Conservation (phyloP, 768 basidiomycete genomes). For the Jaapia argillacea region DNA sequence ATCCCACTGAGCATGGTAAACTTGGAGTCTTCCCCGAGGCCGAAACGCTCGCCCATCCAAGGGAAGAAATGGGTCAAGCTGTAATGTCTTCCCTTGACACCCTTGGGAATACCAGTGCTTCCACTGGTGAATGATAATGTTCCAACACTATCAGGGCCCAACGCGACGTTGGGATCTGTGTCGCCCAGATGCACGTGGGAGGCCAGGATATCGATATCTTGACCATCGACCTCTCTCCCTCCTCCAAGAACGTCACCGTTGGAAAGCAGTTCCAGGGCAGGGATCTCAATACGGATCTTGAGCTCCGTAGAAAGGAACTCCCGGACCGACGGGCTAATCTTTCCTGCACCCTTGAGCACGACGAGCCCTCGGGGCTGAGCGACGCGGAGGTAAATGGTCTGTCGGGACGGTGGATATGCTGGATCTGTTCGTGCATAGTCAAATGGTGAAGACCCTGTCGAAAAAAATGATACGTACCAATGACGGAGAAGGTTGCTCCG, state of each 20-base stretch:
- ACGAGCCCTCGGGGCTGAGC: slow-evolving; percentile 87
- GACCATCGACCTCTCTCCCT: slow-evolving; percentile 15
- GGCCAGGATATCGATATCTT: slow-evolving; percentile 49
- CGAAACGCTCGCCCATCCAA: slow-evolving; percentile 93
- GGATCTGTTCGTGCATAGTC: slow-evolving; percentile 50
- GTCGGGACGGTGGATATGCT: slow-evolving; percentile 89
- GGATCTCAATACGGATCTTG: slow-evolving; percentile 82
- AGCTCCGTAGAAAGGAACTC: slow-evolving; percentile 74
- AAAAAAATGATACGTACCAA: slow-evolving; percentile 45
- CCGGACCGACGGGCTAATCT: slow-evolving; percentile 69
- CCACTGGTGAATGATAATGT: slow-evolving; percentile 96
- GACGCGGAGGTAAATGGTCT: slow-evolving; percentile 88
- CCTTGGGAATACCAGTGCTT: slow-evolving; percentile 96
- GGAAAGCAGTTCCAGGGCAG: slow-evolving; percentile 69
- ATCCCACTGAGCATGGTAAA: slow-evolving; percentile 99
- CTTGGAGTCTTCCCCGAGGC: slow-evolving; percentile 58
- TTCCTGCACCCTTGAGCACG: slow-evolving; percentile 84
- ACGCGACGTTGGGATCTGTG: slow-evolving; percentile 67
- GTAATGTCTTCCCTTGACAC: slow-evolving; percentile 92
- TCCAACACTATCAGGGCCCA: slow-evolving; percentile 94
- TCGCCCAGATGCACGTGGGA: slow-evolving; percentile 42
- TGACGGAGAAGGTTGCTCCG: slow-evolving; percentile 94
- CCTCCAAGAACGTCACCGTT: slow-evolving; percentile 65
- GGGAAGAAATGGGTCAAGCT: slow-evolving; percentile 98
- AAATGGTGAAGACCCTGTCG: neutral